Conservation (phyloP, 768 basidiomycete species). For the Lactifluus piperatus region DNA sequence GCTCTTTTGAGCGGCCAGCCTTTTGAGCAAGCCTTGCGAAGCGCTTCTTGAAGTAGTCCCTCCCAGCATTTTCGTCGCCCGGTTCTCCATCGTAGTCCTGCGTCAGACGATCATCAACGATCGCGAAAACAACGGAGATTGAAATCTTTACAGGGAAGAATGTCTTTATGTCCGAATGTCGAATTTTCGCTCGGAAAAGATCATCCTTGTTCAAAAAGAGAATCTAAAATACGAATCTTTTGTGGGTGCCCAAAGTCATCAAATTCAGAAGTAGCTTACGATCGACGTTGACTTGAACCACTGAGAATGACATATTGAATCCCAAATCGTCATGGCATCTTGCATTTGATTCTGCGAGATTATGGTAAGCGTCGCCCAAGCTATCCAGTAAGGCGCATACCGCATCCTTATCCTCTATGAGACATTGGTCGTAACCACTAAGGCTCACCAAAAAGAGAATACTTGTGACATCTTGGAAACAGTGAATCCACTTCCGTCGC, state of each 20-base stretch:
- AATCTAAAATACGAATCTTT: conserved; percentile 38
- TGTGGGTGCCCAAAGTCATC: background rate
- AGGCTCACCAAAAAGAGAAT: conserved; percentile 88
- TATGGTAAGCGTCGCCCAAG: background rate
- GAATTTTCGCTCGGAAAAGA: conserved; percentile 79
- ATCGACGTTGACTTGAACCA: conserved; percentile 96
- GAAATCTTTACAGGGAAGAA: conserved; percentile 63
- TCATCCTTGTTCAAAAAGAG: conserved; percentile 95
- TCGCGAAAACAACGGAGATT: conserved; percentile 19
- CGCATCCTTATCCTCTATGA: conserved; percentile 87
- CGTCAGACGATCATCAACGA: background rate
- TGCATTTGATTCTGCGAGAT: conserved; percentile 87
- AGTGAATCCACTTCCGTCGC: conserved; percentile 89
- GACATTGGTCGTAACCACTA: conserved; percentile 90
- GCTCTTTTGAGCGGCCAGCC: conserved; percentile 73
- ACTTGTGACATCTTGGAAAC: conserved; percentile 90
- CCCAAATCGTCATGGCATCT: conserved; percentile 98
- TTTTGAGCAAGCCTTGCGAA: conserved; percentile 79
- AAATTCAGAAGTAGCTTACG: conserved; percentile 31
- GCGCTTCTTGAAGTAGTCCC: conserved; percentile 84
- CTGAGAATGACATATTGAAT: conserved; percentile 95
- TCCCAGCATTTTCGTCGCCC: conserved; percentile 62
- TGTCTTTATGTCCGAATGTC: conserved; percentile 72
- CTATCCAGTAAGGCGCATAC: conserved; percentile 37
- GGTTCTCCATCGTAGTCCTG: conserved; percentile 82